Base-by-base conservation (phyloP, 164 flowering plant genomes). In the Cinnamomum micranthum region DNA sequence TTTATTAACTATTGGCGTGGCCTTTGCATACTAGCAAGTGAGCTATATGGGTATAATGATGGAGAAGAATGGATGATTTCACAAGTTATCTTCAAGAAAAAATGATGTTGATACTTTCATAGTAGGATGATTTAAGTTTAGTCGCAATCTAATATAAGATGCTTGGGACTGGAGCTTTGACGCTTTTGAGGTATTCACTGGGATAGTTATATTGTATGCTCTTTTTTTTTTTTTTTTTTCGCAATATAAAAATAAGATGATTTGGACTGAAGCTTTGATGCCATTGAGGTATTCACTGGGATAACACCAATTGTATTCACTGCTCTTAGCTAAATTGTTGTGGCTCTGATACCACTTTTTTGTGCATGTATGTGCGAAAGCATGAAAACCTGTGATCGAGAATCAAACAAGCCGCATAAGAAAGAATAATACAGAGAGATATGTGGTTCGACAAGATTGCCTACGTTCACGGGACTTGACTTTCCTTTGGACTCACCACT, bases 1-100 rank as follows among this genome's bases (percentile, higher is more conserved):
- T 55, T 24, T 71, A 59, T 76, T 1, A 70, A 65, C 73, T 66
- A 69, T 47, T 79, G 81, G 81, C 62, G 81, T 25, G 23, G 41
- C 11, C 75, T 62, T 50, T 66, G 50, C 75, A 71, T 78, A 5
- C 20, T 3, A 6, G 65, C 55, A 25, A 58, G 6, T 0, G 76
- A 76, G 74, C 24, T 76, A 9, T 76, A 25, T 17, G 65, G 35
- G 20, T 72, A 76, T 15, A 64, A 69, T 22, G 52, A 72, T 69
- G 74, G 71, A 33, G 74, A 74, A 80, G 77, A 80, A 76, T 73
- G 71, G 69, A 76, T 80, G 79, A 19, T 19, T 15, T 59, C 71
- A 10, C 74, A 73, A 25, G 1, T 70, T 41, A 71, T 80, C 7
- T 80, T 73, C 74, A 76, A 78, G 75, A 78, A 78, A 50, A 74